These are phyloP conservation scores for Trichoderma aggressivum DNA, from an alignment of 2,329 filamentous ascomycete species.

Conservation along the genomic window DNA sequence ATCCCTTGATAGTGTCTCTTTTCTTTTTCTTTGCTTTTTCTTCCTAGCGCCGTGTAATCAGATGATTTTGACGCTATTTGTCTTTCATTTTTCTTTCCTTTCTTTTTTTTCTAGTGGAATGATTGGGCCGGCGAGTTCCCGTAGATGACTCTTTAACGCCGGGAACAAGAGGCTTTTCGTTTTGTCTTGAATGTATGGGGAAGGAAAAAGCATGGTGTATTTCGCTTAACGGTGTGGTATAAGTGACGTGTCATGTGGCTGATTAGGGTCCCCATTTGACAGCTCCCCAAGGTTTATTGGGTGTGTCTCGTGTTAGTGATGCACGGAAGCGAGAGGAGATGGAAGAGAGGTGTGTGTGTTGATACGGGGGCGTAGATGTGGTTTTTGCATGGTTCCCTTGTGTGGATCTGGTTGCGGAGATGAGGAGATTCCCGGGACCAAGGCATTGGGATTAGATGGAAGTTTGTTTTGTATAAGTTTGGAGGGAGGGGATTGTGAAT, in stretches of 20 bases:
- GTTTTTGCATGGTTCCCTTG: neutral
- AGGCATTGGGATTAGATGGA: neutral
- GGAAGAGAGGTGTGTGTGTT: neutral
- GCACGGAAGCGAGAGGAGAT: neutral
- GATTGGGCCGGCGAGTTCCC: neutral
- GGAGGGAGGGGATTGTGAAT: neutral
- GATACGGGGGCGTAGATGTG: neutral
- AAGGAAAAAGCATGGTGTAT: neutral
- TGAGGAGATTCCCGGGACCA: neutral
- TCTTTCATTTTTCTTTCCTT: neutral
- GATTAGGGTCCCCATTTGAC: neutral
- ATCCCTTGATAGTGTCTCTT: neutral
- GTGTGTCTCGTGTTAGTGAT: neutral
- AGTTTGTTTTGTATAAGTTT: too few relatives aligned
- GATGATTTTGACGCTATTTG: neutral
- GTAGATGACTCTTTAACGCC: neutral
- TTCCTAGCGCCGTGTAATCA: neutral
- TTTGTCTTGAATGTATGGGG: neutral
- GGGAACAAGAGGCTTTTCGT: neutral
- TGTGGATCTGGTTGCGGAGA: neutral
- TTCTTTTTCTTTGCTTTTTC: neutral
- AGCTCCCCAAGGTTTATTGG: neutral
- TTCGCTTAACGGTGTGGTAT: neutral
- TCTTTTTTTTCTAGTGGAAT: neutral
- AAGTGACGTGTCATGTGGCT: neutral